Conservation (phyloP, 208 protist genomes). For the Leptomonas pyrrhocoris region DNA sequence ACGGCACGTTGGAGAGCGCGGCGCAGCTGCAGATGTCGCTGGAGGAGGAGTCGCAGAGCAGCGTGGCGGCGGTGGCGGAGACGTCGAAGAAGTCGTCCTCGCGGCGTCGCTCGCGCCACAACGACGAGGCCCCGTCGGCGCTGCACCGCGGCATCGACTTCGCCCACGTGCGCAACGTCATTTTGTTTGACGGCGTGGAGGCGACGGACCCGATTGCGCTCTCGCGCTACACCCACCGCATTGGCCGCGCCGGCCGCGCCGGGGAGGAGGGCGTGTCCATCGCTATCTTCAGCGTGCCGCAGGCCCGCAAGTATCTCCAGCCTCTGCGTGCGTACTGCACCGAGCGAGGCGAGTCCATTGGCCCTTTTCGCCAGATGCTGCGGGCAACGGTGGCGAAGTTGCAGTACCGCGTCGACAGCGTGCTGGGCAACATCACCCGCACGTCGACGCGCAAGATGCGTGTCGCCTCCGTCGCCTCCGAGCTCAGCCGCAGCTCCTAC, state of each 20-base stretch:
- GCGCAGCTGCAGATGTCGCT: constrained; percentile 67
- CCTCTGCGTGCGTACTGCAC: constrained; percentile 68
- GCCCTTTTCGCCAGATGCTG: constrained; percentile 80
- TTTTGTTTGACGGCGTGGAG: constrained; percentile 97
- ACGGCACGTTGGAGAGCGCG: constrained; percentile 87
- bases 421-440: constrained; percentile 75
- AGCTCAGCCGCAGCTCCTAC: constrained; percentile 89
- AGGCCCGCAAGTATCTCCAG: constrained; percentile 62
- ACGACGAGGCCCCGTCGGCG: constrained; percentile 46
- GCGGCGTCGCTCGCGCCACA: constrained; percentile 18
- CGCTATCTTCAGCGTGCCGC: constrained; percentile 80
- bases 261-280: constrained; percentile 90
- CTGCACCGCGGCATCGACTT: constrained; percentile 97
- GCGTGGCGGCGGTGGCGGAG: constrained; percentile 6
- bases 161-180: constrained; percentile 93
- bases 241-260: constrained; percentile 94
- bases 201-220: constrained; percentile 74
- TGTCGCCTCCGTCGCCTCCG: constrained; percentile 80
- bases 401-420: constrained; percentile 87
- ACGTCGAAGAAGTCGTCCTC: constrained; percentile 2
- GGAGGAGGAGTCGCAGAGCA: constrained; percentile 22
- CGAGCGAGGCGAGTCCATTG: constrained; percentile 47
- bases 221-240: constrained; percentile 95
- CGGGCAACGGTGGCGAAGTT: constrained; percentile 78
- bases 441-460: constrained; percentile 81